phyloP scores from a whole-genome alignment of 306 rosid species.

The Abrus pulchellus region DNA sequence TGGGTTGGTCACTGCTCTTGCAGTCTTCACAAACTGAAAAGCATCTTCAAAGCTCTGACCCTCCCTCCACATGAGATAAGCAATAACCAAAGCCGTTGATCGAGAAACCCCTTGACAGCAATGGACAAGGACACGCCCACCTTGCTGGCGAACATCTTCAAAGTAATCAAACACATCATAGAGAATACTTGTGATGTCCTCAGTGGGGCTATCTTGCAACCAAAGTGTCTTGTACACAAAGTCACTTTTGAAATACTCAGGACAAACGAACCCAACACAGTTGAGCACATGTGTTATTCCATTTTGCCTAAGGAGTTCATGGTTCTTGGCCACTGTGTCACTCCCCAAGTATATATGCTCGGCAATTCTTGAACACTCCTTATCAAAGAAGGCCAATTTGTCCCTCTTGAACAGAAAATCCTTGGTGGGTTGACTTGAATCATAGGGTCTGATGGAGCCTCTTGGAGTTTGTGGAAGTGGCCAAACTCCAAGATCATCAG shows the following conservation, averaged over 20 bases:
- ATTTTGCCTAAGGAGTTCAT: slow-evolving; percentile 71
- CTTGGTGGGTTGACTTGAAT: slow-evolving; percentile 54
- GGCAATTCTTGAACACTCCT: slow-evolving; percentile 87
- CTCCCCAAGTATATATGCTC: slow-evolving; percentile 93
- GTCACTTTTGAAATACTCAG: slow-evolving; percentile 88
- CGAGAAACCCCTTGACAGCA: slow-evolving; percentile 96
- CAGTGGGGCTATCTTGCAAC: slow-evolving; percentile 87
- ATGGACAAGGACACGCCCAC: slow-evolving; percentile 91
- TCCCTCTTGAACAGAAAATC: slow-evolving; percentile 83
- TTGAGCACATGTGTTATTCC: slow-evolving; percentile 91
- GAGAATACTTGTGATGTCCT: slow-evolving; percentile 89
- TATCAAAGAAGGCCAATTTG: slow-evolving; percentile 80
- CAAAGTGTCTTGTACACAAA: slow-evolving; percentile 94
- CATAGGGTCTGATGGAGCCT: slow-evolving; percentile 52
- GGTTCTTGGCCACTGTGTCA: slow-evolving; percentile 94
- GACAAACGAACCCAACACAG: slow-evolving; percentile 94
- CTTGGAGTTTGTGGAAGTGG: slow-evolving; percentile 83
- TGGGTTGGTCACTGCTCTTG: slow-evolving; percentile 90
- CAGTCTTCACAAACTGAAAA: slow-evolving; percentile 88
- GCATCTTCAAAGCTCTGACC: slow-evolving; percentile 92
- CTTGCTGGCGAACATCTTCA: slow-evolving; percentile 85
- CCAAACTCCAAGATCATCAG: slow-evolving; percentile 93
- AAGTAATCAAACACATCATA: slow-evolving; percentile 97
- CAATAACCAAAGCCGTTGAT: slow-evolving; percentile 87
- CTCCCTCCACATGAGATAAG: slow-evolving; percentile 97